Evolutionary conservation across 2,329 filamentous ascomycete species (phyloP), one percentile per base, ranked within the genome.

Genomic region (Hyphodiscus sp.): DNA sequence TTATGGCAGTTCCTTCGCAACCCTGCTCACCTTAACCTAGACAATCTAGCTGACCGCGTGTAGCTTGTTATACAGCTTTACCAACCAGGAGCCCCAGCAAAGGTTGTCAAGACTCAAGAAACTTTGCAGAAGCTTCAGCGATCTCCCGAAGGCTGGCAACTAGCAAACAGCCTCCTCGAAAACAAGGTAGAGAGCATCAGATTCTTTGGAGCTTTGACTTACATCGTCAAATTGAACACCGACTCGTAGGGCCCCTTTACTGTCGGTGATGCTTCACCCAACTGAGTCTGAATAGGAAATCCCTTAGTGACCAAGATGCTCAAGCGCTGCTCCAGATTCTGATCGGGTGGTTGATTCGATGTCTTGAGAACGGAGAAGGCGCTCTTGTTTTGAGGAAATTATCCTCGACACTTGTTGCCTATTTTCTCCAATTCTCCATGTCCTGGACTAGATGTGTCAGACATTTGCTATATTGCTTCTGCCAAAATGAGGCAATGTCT

Each of bases 161-260:
- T 96, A 45, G 91, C 90, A 19, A 85, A 92, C 65, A 81, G 82
- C 49, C 76, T 97, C 15, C 74, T 96, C 11, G 75, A 75, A 49
- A 83, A 82, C 56, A 73, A 80, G 20, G 83, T 89, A 61, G 80
- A 87, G 56, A 86, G 91, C 63, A 82, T 94, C 61, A 86, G 87
- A 59, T 97, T 97, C 71, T 96, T 95, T 67, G 94, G 90, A 15
- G 92, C 91, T 29, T 77, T 96, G 55, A 97, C 92, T 0, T 86
- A 96, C 61, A 95, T 90, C 49, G 83, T 97, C 63, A 99, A 97
- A 72, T 81, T 97, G 54, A 96, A 97, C 68, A 86, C 85, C n/a
- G 89, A 94, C 67, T 89, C 85, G 86, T 87, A 73, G 58, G 75
- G 64, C 19, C 15, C 16, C 9, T 11, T 5, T 20, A 20, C 16